Evolutionary conservation across 2,329 filamentous ascomycete species (phyloP), one percentile per base, ranked within the genome.

Genomic region (Rasamsonia emersonii): DNA sequence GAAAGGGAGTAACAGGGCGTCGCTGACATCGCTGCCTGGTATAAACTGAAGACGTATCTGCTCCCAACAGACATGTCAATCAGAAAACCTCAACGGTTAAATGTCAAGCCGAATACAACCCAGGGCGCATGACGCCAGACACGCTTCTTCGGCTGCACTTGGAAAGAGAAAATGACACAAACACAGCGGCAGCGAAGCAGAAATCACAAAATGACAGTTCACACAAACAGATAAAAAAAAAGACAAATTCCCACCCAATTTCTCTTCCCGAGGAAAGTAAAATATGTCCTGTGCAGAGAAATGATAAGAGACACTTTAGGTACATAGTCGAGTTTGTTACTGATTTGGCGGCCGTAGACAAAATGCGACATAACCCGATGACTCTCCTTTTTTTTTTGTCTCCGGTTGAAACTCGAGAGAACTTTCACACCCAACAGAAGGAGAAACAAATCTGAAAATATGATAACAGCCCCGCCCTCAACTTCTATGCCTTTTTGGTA

Each of bases 401-500:
- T 31, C 36, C 38, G 31, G 37, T 33, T 35, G 30, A 18, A 40
- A 35, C 32, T 18, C 30, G 36, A 31, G 23, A 18, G 32, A 25
- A n/a, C n/a, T n/a, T n/a, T n/a, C n/a, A n/a, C n/a, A n/a, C n/a
- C n/a, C n/a, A n/a, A n/a, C n/a, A n/a, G n/a, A n/a, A n/a, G 33
- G 29, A 30, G 23, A 36, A 38, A 36, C 30, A 40, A 38, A 37
- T 38, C 15, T 11, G 35, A 36, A 33, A 32, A 41, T 40, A 42
- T 36, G 42, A 48, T 41, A 37, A 39, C 37, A 40, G 33, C 39
- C 43, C n/a, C 41, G 46, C 45, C 43, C 37, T 27, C 36, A 41
- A 42, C 36, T 39, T 45, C 45, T 51, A 46, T 47, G 51, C 39
- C 31, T 36, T 39, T 44, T 39, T 33, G 35, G n/a, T 33, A 46